A percentile compares a stretch with the other conserved stretches of the same genome.
phyloP scores from a whole-genome alignment of 345 rosid genomes.

The Eutrema japonicum region DNA sequence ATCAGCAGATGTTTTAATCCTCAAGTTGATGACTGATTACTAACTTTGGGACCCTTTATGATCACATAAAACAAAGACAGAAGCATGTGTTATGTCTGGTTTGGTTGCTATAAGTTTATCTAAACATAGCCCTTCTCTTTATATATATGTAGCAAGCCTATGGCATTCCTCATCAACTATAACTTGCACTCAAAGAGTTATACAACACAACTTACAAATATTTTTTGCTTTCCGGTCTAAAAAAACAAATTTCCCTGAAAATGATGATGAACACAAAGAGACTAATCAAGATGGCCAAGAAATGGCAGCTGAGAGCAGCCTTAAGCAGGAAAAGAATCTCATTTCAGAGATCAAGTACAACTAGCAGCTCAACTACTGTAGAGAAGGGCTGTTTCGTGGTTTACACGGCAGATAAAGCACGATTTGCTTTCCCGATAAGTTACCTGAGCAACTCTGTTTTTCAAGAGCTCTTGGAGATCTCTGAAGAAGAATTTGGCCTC shows the following conservation, averaged over 20 bases:
- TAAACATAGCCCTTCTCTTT: background rate
- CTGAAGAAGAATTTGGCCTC: slow-evolving; percentile 50
- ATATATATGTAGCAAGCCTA: background rate
- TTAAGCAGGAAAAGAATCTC: slow-evolving; percentile 33
- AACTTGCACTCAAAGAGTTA: background rate
- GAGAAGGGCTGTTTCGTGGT: slow-evolving; percentile 45
- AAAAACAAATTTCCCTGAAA: background rate
- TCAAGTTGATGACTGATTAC: slow-evolving; percentile 12
- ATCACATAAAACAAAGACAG: slow-evolving; percentile 9
- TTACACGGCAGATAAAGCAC: slow-evolving; percentile 36
- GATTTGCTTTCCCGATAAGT: slow-evolving; percentile 34
- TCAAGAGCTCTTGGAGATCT: slow-evolving; percentile 45
- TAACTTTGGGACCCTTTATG: slow-evolving; percentile 20
- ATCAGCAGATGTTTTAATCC: slow-evolving; percentile 8
- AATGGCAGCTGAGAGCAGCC: slow-evolving; percentile 38
- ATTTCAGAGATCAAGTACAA: background rate
- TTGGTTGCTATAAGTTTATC: background rate
- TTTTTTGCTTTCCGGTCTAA: background rate
- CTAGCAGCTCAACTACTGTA: background rate
- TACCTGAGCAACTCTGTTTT: slow-evolving; percentile 36
- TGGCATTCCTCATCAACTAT: slow-evolving; percentile 8
- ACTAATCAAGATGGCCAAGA: slow-evolving; percentile 34
- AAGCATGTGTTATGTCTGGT: slow-evolving; percentile 15
- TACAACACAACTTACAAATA: background rate
- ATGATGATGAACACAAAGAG: slow-evolving; percentile 10